These are phyloP conservation scores for Thermothelomyces thermophilus DNA, from an alignment of 2,329 filamentous ascomycete genomes.

Conservation along the genomic window DNA sequence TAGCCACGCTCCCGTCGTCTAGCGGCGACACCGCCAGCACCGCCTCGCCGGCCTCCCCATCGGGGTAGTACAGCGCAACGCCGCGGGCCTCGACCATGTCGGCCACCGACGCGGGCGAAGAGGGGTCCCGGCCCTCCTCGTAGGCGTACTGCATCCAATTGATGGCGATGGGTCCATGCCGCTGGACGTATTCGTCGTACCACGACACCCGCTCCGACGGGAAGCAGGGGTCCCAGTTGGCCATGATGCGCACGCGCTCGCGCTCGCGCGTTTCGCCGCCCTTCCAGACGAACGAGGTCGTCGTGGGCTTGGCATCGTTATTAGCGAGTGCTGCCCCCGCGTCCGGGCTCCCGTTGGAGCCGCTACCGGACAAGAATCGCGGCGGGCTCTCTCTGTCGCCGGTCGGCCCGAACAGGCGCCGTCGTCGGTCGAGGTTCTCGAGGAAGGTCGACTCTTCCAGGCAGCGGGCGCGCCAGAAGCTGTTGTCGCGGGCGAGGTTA, in stretches of 20 bases:
- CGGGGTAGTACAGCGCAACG: slow-evolving; percentile 58
- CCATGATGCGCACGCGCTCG: slow-evolving; percentile 52
- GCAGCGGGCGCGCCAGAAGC: slow-evolving; percentile 69
- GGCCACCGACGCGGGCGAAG: slow-evolving; percentile 29
- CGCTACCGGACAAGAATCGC: background rate
- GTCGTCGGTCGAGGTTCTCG: slow-evolving; percentile 50
- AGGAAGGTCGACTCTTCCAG: slow-evolving; percentile 65
- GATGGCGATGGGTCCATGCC: slow-evolving; percentile 65
- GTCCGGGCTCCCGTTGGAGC: background rate
- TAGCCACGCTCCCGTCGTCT: slow-evolving; percentile 78
- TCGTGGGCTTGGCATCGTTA: background rate
- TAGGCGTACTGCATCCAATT: slow-evolving; percentile 68
- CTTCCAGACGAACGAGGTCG: background rate
- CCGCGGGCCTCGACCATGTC: slow-evolving; percentile 63
- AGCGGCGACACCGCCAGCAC: slow-evolving; percentile 66
- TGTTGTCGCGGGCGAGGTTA: slow-evolving; percentile 63
- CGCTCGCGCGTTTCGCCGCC: slow-evolving; percentile 25
- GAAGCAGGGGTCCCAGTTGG: slow-evolving; percentile 79
- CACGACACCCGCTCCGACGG: slow-evolving; percentile 67
- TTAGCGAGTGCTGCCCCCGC: background rate
- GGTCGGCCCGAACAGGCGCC: slow-evolving; percentile 35
- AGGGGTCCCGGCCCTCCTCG: slow-evolving; percentile 24
- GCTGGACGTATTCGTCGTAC: slow-evolving; percentile 84
- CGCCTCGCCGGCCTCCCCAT: slow-evolving; percentile 39
- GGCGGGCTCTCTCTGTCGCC: background rate